Evolutionary conservation across 73 alveolate genomes (phyloP).

Genomic region (Stentor roeselii): DNA sequence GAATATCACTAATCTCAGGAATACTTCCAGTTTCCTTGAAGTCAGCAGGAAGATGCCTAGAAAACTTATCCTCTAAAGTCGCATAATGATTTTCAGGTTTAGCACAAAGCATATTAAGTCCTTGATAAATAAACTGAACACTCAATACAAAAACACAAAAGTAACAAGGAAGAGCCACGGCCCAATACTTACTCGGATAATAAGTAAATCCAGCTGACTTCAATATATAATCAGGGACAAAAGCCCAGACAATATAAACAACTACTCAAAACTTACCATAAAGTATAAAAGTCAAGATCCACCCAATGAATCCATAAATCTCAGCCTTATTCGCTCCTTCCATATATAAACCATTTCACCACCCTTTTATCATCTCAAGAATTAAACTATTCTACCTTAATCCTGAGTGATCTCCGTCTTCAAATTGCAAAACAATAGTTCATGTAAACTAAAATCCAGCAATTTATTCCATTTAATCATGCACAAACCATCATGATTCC

Average conservation of each 20-base stretch:
- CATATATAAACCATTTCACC: no score
- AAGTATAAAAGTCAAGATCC: slow-evolving; percentile 41
- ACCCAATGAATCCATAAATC: slow-evolving; percentile 53
- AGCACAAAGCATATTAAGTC: slow-evolving; percentile 37
- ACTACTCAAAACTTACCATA: slow-evolving; percentile 17
- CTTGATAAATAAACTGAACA: slow-evolving; percentile 38
- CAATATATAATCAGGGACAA: slow-evolving; percentile 40
- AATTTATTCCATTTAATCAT: no score
- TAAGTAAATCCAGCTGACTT: slow-evolving; percentile 45
- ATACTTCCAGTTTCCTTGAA: slow-evolving; percentile 39
- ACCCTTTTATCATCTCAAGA: no score
- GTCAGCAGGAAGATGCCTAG: not conserved
- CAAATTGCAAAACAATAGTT: no score
- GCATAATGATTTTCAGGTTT: slow-evolving; percentile 28
- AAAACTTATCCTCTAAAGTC: slow-evolving; percentile 37
- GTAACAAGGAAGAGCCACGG: slow-evolving; percentile 44
- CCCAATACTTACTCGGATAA: slow-evolving; percentile 52
- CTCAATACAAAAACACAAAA: slow-evolving; percentile 31
- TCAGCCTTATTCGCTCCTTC: slow-evolving; percentile 26
- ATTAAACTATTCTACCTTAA: no score
- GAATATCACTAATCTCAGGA: slow-evolving; percentile 51
- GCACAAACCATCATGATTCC: no score
- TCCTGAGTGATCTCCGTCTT: no score
- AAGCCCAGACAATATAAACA: slow-evolving; percentile 41
- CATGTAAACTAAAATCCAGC: no score